phyloP scores from a whole-genome alignment of 148 eudicot genomes.

The Rheum nobile region DNA sequence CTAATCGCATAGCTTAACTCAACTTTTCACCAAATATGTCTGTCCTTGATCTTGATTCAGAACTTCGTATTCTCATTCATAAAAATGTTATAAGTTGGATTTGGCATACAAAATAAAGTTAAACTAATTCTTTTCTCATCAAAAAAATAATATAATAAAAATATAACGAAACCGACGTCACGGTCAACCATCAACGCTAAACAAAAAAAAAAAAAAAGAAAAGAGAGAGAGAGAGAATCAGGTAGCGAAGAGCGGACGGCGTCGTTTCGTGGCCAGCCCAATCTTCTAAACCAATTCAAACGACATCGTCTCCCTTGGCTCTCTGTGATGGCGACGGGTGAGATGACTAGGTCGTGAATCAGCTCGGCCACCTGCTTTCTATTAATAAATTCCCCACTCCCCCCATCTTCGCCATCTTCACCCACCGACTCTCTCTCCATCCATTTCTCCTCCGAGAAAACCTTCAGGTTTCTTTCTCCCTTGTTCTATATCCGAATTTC shows the following conservation, averaged over 20 bases:
- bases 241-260: not conserved
- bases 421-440: conserved; percentile 4
- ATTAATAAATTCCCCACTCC: not conserved
- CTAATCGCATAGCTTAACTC: no score
- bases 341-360: conserved; percentile 7
- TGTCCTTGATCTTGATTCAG: no score
- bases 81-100: no score
- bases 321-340: not conserved
- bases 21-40: no score
- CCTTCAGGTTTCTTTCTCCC: not conserved
- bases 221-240: no score
- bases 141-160: no score
- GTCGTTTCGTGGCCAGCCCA: not conserved
- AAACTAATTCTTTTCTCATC: no score
- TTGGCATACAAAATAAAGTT: no score
- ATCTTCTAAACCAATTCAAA: not conserved
- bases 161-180: not conserved
- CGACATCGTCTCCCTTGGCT: not conserved
- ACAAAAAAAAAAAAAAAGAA: not conserved
- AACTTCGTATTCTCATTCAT: no score
- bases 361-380: conserved; percentile 5
- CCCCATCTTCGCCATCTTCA: not conserved
- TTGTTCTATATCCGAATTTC: not conserved
- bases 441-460: not conserved
- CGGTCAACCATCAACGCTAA: not conserved